phyloP scores from a whole-genome alignment of 2,329 filamentous ascomycete species.

The Dactylonectria estremocensis region DNA sequence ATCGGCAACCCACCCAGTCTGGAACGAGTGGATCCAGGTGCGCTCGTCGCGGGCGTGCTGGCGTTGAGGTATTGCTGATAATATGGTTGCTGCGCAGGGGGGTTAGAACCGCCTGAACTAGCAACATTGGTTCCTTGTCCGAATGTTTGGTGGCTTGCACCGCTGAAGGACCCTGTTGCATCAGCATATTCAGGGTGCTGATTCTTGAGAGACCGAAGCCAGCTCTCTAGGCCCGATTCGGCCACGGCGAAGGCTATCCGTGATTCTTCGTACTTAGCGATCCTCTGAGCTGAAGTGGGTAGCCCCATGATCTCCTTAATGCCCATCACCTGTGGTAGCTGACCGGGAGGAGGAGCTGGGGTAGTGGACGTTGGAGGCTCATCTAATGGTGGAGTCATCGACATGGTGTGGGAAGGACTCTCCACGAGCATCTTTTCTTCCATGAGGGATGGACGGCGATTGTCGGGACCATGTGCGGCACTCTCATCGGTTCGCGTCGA shows the following conservation, averaged over 20 bases:
- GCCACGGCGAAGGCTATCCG: conserved; percentile 78
- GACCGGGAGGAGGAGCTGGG: conserved; percentile 32
- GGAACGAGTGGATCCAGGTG: conserved; percentile 53
- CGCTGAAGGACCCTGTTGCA: conserved; percentile 51
- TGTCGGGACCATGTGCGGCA: conserved; percentile 40
- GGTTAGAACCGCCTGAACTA: conserved; percentile 43
- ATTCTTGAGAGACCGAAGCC: conserved; percentile 64
- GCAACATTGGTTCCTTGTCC: conserved; percentile 39
- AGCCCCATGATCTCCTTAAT: conserved; percentile 87
- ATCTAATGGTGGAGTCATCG: conserved; percentile 57
- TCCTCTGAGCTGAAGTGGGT: conserved; percentile 76
- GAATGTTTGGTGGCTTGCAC: conserved; percentile 31
- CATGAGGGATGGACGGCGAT: conserved; percentile 56
- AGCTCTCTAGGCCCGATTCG: conserved; percentile 80
- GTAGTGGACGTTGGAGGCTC: conserved; percentile 52
- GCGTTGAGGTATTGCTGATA: conserved; percentile 71
- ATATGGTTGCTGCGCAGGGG: conserved; percentile 62
- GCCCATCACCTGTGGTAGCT: conserved; percentile 60
- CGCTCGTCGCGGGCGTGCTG: conserved; percentile 47
- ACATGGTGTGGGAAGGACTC: conserved; percentile 52
- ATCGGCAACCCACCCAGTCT: conserved; percentile 54
- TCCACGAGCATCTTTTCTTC: conserved; percentile 62
- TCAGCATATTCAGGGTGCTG: conserved; percentile 66
- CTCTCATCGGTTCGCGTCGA: conserved; percentile 56
- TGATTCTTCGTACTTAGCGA: conserved; percentile 81